These are phyloP conservation scores for Pleurotus sapidus DNA, from an alignment of 768 basidiomycete genomes.

Conservation along the genomic window DNA sequence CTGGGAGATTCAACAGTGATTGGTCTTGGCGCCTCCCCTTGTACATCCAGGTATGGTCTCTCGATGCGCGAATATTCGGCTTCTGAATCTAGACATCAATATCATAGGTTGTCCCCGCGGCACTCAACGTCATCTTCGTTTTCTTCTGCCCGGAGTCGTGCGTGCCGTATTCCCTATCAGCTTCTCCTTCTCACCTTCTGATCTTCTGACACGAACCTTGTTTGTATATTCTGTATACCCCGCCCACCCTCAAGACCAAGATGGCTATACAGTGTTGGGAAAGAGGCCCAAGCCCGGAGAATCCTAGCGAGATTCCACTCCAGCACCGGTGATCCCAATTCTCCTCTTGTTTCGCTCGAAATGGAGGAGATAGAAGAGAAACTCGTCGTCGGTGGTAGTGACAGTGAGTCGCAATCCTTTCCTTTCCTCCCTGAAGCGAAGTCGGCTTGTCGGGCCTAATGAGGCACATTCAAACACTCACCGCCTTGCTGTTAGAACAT, in stretches of 20 bases:
- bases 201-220: neutral
- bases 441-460: neutral
- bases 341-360: constrained; percentile 49
- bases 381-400: constrained; percentile 41
- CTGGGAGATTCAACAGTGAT: constrained; percentile 37
- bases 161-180: constrained; percentile 10
- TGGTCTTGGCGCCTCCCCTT: constrained; percentile 49
- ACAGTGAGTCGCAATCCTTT: constrained; percentile 29
- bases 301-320: constrained; percentile 51
- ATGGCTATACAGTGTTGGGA: constrained; percentile 50
- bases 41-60: constrained; percentile 38
- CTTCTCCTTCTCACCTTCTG: neutral
- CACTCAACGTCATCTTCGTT: constrained; percentile 43
- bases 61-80: neutral
- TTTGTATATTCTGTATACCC: neutral
- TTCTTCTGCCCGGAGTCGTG: constrained; percentile 52
- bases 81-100: neutral
- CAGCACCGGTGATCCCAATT: constrained; percentile 38
- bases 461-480: too few relatives aligned
- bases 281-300: constrained; percentile 34
- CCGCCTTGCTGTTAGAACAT: constrained; percentile 22
- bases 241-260: constrained; percentile 33
- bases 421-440: neutral
- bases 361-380: constrained; percentile 53
- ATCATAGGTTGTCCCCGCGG: constrained; percentile 38